A percentile compares a stretch with the other conserved stretches of the same genome.
Conservation (phyloP, 2,329 filamentous ascomycete species). For the Calycina herbarum region DNA sequence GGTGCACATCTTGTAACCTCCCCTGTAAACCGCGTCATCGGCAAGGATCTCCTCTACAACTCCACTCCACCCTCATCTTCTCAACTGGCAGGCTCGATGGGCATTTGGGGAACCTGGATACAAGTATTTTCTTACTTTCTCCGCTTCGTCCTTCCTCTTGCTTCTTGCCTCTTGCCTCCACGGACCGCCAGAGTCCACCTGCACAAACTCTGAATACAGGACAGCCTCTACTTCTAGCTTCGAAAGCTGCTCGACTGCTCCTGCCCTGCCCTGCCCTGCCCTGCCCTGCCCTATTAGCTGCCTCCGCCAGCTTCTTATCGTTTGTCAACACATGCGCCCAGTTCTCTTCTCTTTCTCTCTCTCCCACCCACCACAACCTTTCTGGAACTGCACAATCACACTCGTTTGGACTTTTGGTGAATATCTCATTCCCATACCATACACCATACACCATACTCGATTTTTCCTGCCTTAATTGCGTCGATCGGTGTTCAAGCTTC, state of each 20-base stretch:
- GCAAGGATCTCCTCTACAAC: neutral
- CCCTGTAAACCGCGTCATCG: neutral
- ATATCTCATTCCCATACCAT: neutral
- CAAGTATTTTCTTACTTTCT: neutral
- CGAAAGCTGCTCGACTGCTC: neutral
- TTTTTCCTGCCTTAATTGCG: neutral
- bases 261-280: neutral
- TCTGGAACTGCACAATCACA: neutral
- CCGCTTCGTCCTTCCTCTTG: neutral
- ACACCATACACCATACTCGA: too few species aligned
- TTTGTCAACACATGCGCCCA: neutral
- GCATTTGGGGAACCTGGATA: neutral
- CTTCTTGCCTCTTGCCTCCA: neutral
- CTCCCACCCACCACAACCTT: neutral
- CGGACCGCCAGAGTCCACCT: neutral
- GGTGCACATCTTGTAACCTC: neutral
- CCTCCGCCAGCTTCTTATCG: neutral
- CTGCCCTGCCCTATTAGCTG: neutral
- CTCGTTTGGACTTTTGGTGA: slow-evolving; percentile 4
- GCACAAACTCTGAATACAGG: too few species aligned
- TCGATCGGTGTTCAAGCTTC: neutral
- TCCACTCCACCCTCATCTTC: neutral
- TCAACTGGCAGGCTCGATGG: neutral
- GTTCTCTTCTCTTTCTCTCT: neutral
- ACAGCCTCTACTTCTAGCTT: too few species aligned